Evolutionary conservation across 2,329 filamentous ascomycete species (phyloP).

Genomic region (Zarea fungicola): DNA sequence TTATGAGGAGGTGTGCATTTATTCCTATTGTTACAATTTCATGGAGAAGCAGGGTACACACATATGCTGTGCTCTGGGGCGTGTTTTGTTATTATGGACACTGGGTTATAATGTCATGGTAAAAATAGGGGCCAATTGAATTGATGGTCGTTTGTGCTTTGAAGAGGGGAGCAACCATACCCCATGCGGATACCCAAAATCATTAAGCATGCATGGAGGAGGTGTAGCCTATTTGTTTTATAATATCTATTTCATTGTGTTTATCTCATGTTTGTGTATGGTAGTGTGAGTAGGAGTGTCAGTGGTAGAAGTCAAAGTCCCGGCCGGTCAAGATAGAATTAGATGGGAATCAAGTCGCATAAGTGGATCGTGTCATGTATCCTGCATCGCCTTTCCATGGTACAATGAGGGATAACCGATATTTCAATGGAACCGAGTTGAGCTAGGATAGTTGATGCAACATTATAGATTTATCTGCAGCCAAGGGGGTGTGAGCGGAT

Average conservation of each 20-base stretch:
- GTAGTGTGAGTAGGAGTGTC: not conserved
- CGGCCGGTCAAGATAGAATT: no score
- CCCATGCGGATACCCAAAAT: conserved; percentile 13
- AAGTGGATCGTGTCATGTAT: no score
- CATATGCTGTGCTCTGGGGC: no score
- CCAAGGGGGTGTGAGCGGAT: no score
- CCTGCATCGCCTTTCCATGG: no score
- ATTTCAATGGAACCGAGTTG: no score
- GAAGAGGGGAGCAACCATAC: conserved; percentile 10
- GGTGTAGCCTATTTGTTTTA: conserved; percentile 3
- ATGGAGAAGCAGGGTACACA: not conserved
- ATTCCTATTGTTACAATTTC: conserved; percentile 4
- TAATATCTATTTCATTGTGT: not conserved
- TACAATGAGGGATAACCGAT: no score
- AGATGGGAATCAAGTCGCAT: no score
- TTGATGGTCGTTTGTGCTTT: conserved; percentile 4
- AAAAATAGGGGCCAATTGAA: conserved; percentile 1
- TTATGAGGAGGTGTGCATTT: conserved; percentile 2
- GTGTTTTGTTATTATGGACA: conserved; percentile 1
- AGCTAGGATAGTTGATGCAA: no score
- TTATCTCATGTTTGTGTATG: not conserved
- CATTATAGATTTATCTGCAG: no score
- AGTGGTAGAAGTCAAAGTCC: not conserved
- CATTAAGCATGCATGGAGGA: conserved; percentile 11
- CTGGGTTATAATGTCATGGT: conserved; percentile 9